Evolutionary conservation across 305 asterid genomes (phyloP).

Genomic region (Fraxinus floribunda): DNA sequence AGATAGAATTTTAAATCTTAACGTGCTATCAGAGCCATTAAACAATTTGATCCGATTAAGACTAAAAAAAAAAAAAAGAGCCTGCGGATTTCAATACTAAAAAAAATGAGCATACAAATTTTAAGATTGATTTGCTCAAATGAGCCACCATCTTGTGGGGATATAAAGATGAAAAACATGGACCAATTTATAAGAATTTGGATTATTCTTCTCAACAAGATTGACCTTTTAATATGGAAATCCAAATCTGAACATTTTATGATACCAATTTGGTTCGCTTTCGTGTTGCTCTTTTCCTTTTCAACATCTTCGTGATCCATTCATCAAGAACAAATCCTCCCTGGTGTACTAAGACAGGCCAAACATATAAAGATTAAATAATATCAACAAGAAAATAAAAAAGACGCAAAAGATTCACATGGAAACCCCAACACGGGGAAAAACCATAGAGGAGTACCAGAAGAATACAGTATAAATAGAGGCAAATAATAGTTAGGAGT

Average conservation of each 20-base stretch:
- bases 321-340: background rate
- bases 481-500: background rate
- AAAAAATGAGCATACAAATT: background rate
- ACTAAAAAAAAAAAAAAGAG: too few relatives aligned
- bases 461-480: background rate
- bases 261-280: background rate
- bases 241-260: background rate
- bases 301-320: background rate
- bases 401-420: background rate
- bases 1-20: too few relatives aligned
- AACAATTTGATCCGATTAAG: too few relatives aligned
- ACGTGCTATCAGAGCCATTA: too few relatives aligned
- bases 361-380: background rate
- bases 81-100: background rate
- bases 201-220: too few relatives aligned
- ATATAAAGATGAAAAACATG: too few relatives aligned
- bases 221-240: too few relatives aligned
- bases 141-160: background rate
- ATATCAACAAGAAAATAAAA: background rate
- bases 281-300: background rate
- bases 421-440: background rate
- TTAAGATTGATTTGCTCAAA: background rate
- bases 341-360: background rate
- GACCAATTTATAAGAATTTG: too few relatives aligned
- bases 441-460: background rate